Percentiles rank a stretch among this genome's conserved stretches.
phyloP scores from a whole-genome alignment of 768 basidiomycete genomes.

The Pleurotus tuoliensis region DNA sequence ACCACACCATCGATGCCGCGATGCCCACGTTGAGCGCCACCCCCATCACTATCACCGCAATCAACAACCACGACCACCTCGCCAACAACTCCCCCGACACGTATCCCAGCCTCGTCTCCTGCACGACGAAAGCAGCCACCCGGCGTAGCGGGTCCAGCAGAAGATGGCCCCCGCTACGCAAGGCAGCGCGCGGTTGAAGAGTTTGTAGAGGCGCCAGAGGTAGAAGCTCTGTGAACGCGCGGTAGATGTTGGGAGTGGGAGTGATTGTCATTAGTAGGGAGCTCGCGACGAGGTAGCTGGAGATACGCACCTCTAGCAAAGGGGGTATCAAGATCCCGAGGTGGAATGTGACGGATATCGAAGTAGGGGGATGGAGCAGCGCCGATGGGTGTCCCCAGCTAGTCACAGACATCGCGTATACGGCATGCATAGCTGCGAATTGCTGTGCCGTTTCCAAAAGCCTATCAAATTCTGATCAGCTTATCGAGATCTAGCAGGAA shows the following conservation, averaged over 20 bases:
- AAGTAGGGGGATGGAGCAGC: background rate
- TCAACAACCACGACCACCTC: background rate
- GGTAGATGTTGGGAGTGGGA: background rate
- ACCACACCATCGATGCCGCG: background rate
- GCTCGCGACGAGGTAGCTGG: background rate
- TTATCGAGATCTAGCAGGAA: background rate
- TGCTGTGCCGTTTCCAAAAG: background rate
- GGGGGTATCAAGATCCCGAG: background rate
- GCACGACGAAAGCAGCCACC: background rate
- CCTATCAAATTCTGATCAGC: background rate
- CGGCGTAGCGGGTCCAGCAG: background rate
- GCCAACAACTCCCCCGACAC: background rate
- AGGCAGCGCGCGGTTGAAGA: background rate
- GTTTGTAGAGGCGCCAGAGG: background rate
- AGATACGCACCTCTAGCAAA: background rate
- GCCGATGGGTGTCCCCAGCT: background rate
- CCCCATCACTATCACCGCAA: background rate
- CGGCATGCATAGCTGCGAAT: background rate
- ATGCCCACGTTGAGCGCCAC: background rate
- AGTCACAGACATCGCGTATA: conserved; percentile 3
- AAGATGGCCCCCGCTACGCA: background rate
- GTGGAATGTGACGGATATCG: background rate
- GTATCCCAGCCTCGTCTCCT: background rate
- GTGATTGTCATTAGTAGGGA: background rate
- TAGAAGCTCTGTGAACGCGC: background rate